Conservation (phyloP, 1,284 basidiomycete species). For the Fomitiporia mediterranea region DNA sequence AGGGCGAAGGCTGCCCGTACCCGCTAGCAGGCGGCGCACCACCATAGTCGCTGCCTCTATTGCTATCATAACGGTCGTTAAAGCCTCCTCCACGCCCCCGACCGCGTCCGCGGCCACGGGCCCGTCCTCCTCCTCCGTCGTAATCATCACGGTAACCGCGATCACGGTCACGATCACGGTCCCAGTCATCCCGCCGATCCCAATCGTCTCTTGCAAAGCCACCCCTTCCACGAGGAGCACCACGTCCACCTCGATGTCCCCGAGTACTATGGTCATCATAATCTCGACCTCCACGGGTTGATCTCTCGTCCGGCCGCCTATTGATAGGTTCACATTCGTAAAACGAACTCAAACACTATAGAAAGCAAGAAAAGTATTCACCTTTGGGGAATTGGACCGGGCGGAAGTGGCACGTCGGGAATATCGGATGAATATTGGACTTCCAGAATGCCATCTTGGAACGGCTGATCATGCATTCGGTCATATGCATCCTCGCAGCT, state of each 20-base stretch:
- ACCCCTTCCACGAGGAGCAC: constrained; percentile 44
- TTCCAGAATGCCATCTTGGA: constrained; percentile 86
- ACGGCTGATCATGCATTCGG: constrained; percentile 66
- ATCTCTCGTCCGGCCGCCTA: constrained; percentile 18
- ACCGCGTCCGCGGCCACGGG: constrained; percentile 34
- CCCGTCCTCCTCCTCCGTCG: constrained; percentile 22
- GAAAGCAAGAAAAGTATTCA: constrained; percentile 31
- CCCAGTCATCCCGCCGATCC: constrained; percentile 39
- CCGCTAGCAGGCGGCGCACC: constrained; percentile 18
- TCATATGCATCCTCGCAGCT: constrained; percentile 79
- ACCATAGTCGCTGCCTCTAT: constrained; percentile 28
- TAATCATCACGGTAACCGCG: constrained; percentile 36
- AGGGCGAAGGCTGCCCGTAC: constrained; percentile 25
- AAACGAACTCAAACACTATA: not conserved
- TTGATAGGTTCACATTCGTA: not conserved
- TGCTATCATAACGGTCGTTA: constrained; percentile 34
- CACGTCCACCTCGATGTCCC: constrained; percentile 16
- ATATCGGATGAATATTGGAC: constrained; percentile 87
- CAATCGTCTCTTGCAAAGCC: constrained; percentile 40
- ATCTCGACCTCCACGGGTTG: constrained; percentile 15
- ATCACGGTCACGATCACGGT: constrained; percentile 44
- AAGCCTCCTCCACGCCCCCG: constrained; percentile 32
- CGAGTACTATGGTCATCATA: constrained; percentile 15
- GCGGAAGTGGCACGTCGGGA: constrained; percentile 32
- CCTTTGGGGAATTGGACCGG: constrained; percentile 37